Evolutionary conservation across 352 stramenopile genomes (phyloP).

Genomic region (Pythium aristosporum): DNA sequence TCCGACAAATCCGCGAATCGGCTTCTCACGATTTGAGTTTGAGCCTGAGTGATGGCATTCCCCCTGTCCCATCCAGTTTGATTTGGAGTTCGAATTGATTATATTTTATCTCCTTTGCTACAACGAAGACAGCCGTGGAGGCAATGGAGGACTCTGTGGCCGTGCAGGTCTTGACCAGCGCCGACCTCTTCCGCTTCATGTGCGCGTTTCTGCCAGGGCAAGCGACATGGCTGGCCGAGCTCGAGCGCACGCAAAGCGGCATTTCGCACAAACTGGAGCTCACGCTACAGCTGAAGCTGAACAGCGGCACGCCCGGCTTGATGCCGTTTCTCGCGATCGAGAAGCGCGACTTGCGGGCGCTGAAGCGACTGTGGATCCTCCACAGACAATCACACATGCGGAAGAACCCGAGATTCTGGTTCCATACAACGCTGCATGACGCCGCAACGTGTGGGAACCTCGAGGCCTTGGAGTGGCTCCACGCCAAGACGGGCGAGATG

Average conservation of each 20-base stretch:
- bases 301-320: conserved; percentile 14
- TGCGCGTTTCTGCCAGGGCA: conserved; percentile 16
- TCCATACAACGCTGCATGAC: conserved; percentile 6
- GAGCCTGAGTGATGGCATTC: no score
- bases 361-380: conserved; percentile 14
- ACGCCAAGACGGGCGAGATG: background rate
- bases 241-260: conserved; percentile 1
- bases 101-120: no score
- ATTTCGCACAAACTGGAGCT: background rate
- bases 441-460: conserved; percentile 12
- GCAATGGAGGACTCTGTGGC: background rate
- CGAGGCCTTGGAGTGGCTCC: conserved; percentile 19
- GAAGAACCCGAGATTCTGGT: conserved; percentile 13
- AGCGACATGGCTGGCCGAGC: conserved; percentile 18
- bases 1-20: no score
- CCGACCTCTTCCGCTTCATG: conserved; percentile 2
- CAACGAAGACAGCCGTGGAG: no score
- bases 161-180: conserved; percentile 7
- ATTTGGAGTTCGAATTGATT: no score
- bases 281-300: background rate
- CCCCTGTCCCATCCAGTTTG: no score
- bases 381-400: conserved; percentile 16
- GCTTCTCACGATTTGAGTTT: no score
- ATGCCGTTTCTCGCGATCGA: conserved; percentile 21
- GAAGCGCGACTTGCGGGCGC: conserved; percentile 7